Evolutionary conservation across 768 basidiomycete species (phyloP), one percentile per base, ranked within the genome.

Genomic region (Tephrocybe sp.): DNA sequence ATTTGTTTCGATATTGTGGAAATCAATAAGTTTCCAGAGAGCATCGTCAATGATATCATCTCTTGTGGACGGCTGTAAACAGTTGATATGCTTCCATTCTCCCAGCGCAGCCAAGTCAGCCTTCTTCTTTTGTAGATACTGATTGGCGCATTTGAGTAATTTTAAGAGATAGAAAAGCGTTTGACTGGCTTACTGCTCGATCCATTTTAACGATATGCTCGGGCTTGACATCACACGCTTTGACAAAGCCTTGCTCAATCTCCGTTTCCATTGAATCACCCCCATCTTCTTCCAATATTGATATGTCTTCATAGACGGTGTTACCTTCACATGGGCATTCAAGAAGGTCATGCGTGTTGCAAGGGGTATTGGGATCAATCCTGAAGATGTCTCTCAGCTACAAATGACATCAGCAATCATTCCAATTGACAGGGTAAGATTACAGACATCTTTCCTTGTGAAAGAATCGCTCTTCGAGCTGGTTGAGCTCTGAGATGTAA

Each of bases 321-420:
- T 41, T 43, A 16, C 61, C 62, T 43, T 77, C 78, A 55, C 91
- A 95, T 10, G 71, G 72, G 61, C 94, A 98, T 51, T 82, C 86
- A 12, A 97, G 74, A 15, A 97, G 76, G 56, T 97, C 95, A 59
- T 98, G 95, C 1, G 94, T 98, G 53, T 94, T 88, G 69, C 91
- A 94, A 7, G 75, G 69, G 0, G 92, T 94, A 47, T 83, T 72
- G 0, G 76, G 71, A 67, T 94, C 83, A 37, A 97, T 74, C n/a
- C 83, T 85, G 69, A 97, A 98, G 55, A 98, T 90, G 64, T 94
- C 92, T 30, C 86, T 85, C 36, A 98, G 80, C 89, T 98, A 62
- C 18, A 42, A 33, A 41, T 10, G 13, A 21, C n/a, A 44, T 52
- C 47, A 52, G 42, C 24, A 21, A 38, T 6, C 22, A 21, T 15